Base-by-base conservation (phyloP, 805 yeast genomes). In the Schwanniomyces polymorphus region DNA sequence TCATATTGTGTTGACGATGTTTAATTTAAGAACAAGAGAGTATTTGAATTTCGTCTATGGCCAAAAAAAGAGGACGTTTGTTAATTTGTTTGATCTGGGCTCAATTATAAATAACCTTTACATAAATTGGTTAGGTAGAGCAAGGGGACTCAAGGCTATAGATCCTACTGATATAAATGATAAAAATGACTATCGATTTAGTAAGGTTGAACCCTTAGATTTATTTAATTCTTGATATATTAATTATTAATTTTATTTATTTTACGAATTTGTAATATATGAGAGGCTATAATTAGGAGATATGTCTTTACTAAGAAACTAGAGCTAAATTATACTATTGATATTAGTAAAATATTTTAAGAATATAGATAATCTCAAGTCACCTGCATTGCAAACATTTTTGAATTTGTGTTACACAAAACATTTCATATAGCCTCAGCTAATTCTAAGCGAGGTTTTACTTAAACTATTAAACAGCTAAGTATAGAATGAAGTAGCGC, bases 1-100 rank as follows among this genome's bases (percentile, higher is more conserved):
- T 53, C 96, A 88, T 56, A 31, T 80, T 0, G 76, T 70, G 43
- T 62, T 88, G 43, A 78, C 82, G 0, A 58, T 79, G 1, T 74
- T 79, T 7, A 84, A 84, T 41, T 74, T 85, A 51, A 84, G 91
- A 7, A 88, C 96, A 6, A 73, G 91, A 51, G 96, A 88, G 54
- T 88, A 77, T 57, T 66, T 88, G 42, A 79, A 78, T 55, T 64
- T 74, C 23, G 65, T 72, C 7, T 71, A 76, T 9, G 58, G 67
- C 4, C 60, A 57, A 14, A 56, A 57, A 10, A 64, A 60, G 48
- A 56, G 53, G 54, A 27, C 72, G 18, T 72, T 55, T 47, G 56
- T 61, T 27, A 71, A 71, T 55, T 69, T 65, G 17, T 72, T 54
- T 46, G 58, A 64, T 27, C 58, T 65, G 3, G 39, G 47, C 4